A percentile compares a stretch with the other conserved stretches of the same genome.
phyloP scores from a whole-genome alignment of 1,284 basidiomycete genomes.

The Inonotus obliquus region DNA sequence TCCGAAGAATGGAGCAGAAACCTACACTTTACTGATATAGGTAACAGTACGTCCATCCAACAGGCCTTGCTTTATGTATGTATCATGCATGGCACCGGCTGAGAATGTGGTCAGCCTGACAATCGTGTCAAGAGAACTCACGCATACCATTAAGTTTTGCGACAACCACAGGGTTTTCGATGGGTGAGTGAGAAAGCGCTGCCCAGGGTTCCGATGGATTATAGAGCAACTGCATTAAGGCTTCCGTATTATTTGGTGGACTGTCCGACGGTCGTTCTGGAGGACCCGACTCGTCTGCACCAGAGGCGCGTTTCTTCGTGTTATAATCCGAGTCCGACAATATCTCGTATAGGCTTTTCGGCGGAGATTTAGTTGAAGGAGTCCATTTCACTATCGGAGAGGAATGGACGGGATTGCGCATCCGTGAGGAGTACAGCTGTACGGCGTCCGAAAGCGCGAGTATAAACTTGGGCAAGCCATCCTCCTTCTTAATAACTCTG shows the following conservation, averaged over 20 bases:
- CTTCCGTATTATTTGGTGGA: neutral
- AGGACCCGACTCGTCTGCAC: neutral
- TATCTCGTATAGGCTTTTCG: neutral
- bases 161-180: conserved; percentile 10
- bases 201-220: conserved; percentile 9
- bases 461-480: neutral
- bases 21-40: conserved; percentile 47
- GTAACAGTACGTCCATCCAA: conserved; percentile 33
- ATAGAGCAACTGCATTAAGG: conserved; percentile 2
- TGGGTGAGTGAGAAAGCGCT: conserved; percentile 1
- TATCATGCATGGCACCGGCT: conserved; percentile 40
- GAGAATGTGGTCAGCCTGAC: neutral
- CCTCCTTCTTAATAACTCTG: neutral
- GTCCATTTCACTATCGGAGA: neutral
- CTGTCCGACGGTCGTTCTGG: neutral
- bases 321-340: neutral
- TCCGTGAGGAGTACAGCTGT: conserved; percentile 1
- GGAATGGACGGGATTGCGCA: neutral
- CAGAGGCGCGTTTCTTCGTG: neutral
- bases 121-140: neutral
- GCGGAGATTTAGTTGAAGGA: neutral
- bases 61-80: conserved; percentile 36
- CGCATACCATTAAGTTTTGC: conserved; percentile 8
- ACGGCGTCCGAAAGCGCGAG: neutral
- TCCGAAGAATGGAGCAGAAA: neutral